A percentile compares a stretch with the other conserved stretches of the same genome.
Evolutionary conservation across 805 yeast genomes (phyloP).

Genomic region (Sugiyamaella smithiae): DNA sequence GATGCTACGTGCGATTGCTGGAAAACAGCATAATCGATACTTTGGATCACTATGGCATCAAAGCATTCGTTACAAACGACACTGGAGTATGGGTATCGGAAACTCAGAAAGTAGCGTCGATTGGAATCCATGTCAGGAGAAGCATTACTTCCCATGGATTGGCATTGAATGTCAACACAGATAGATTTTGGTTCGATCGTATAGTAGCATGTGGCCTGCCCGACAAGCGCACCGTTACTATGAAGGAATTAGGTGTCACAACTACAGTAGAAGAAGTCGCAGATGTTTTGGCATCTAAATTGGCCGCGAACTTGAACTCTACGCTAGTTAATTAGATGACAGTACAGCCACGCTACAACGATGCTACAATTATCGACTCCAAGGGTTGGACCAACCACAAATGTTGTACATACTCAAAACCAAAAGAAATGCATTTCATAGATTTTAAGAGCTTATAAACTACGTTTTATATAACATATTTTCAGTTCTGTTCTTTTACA

Average conservation of each 20-base stretch:
- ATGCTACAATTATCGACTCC: too few species aligned
- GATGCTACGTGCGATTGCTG: constrained; percentile 64
- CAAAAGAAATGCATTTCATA: too few species aligned
- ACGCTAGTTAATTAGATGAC: too few species aligned
- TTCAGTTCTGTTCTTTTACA: too few species aligned
- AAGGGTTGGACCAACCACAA: too few species aligned
- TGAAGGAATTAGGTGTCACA: constrained; percentile 34
- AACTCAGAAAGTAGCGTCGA: constrained; percentile 71
- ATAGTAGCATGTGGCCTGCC: constrained; percentile 86
- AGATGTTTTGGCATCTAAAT: constrained; percentile 42
- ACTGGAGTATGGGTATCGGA: constrained; percentile 85
- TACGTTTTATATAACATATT: too few species aligned
- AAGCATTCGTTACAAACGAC: constrained; percentile 54
- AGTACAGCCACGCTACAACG: too few species aligned
- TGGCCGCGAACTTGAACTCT: constrained; percentile 42
- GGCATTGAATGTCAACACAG: constrained; percentile 74
- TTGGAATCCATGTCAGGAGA: constrained; percentile 84
- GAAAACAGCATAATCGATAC: constrained; percentile 55
- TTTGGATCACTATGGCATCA: constrained; percentile 42
- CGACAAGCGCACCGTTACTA: constrained; percentile 54
- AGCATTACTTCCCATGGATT: constrained; percentile 88
- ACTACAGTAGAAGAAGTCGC: constrained; percentile 41
- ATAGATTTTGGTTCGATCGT: constrained; percentile 63
- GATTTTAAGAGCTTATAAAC: too few species aligned
- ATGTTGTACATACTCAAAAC: too few species aligned